Conservation (phyloP, 75 land plant genomes). For the Cunninghamia lanceolata region DNA sequence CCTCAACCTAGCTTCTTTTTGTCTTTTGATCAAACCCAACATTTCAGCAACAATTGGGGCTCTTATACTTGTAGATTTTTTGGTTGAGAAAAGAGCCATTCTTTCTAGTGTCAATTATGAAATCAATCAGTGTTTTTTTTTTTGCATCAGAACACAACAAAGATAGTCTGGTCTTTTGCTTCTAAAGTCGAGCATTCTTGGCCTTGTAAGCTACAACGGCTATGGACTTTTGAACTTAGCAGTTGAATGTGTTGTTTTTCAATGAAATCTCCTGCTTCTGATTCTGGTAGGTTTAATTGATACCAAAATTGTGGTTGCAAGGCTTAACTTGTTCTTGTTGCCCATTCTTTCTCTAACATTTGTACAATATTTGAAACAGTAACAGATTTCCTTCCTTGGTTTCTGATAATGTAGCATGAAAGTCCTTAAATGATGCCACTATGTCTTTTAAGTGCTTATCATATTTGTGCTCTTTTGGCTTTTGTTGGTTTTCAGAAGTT, state of each 20-base stretch:
- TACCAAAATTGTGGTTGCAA: background rate
- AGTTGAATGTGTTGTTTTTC: background rate
- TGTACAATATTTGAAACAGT: background rate
- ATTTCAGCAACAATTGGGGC: no score
- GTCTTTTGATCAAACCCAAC: no score
- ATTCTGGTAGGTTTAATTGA: background rate
- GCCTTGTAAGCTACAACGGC: background rate
- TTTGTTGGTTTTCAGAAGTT: background rate
- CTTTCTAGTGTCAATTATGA: background rate
- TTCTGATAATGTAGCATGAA: background rate
- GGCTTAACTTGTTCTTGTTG: background rate
- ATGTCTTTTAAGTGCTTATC: background rate
- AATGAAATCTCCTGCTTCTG: background rate
- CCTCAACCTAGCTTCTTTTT: no score
- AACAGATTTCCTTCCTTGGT: background rate
- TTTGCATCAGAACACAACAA: background rate
- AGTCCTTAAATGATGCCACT: background rate
- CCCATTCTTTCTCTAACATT: background rate
- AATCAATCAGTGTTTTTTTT: constrained; percentile 1
- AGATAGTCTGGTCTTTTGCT: background rate
- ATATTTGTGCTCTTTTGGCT: background rate
- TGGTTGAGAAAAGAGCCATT: background rate
- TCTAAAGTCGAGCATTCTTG: background rate
- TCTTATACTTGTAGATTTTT: no score
- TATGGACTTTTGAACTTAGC: background rate